These are phyloP conservation scores for Obba rivulosa DNA, from an alignment of 768 basidiomycete genomes.

Conservation along the genomic window DNA sequence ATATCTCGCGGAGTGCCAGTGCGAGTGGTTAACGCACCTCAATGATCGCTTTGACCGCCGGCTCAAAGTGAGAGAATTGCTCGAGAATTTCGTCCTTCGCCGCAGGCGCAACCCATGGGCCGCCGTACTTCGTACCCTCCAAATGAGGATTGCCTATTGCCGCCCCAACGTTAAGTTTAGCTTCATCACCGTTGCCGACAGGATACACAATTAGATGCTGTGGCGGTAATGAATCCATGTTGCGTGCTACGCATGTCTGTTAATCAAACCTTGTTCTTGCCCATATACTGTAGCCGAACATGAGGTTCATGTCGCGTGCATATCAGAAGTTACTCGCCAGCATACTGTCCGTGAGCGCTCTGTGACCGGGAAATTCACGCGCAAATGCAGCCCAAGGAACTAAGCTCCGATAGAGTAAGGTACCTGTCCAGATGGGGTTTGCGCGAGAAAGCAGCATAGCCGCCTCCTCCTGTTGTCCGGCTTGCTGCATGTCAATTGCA, in stretches of 20 bases:
- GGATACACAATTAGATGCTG: slow-evolving; percentile 33
- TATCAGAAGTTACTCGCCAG: slow-evolving; percentile 15
- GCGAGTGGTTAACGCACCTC: slow-evolving; percentile 10
- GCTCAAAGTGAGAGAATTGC: slow-evolving; percentile 18
- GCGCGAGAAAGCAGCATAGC: slow-evolving; percentile 21
- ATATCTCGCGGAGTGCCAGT: background rate
- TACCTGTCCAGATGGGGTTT: slow-evolving; percentile 42
- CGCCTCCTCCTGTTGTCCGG: slow-evolving; percentile 18
- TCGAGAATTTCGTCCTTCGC: slow-evolving; percentile 14
- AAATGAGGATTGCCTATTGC: slow-evolving; percentile 12
- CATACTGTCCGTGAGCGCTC: slow-evolving; percentile 16
- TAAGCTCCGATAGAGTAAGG: slow-evolving; percentile 40
- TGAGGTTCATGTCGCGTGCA: slow-evolving; percentile 9
- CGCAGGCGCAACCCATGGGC: slow-evolving; percentile 13
- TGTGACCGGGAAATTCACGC: too few relatives aligned
- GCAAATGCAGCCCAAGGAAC: slow-evolving; percentile 22
- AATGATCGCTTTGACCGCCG: slow-evolving; percentile 12
- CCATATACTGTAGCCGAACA: slow-evolving; percentile 19
- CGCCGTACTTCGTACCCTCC: slow-evolving; percentile 15
- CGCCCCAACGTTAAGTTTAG: slow-evolving; percentile 32
- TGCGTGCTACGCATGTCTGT: background rate
- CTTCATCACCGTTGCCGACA: slow-evolving; percentile 15
- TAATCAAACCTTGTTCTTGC: slow-evolving; percentile 13
- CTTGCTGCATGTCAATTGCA: slow-evolving; percentile 19
- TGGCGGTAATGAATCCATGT: slow-evolving; percentile 1